Base-by-base conservation (phyloP, 768 basidiomycete species). In the Tylopilus rubrobrunneus region DNA sequence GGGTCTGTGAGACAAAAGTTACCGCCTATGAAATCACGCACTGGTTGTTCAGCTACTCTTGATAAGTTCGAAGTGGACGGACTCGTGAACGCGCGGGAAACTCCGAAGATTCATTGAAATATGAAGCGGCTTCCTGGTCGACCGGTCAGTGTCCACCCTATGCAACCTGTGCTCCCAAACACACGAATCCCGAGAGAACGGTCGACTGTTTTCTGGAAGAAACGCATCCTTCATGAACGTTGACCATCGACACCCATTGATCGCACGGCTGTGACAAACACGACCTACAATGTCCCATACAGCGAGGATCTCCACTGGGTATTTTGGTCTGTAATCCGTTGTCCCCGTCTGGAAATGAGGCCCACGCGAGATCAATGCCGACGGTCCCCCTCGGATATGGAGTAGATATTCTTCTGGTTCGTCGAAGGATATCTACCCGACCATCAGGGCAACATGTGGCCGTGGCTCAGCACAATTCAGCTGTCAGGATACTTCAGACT, bases 81-180 rank as follows among this genome's bases (percentile, higher is more conserved):
- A 71, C 67, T 56, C 65, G 58, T 44, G 69, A 66, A 59, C 33
- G 51, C 51, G 48, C 69, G 69, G 37, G 67, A 71, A 51, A 71
- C 72, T 42, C 77, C 78, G 62, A 77, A 75, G 51, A 73, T 57
- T 69, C 75, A 62, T 81, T 78, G 42, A 77, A 71, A 42, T 72
- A 73, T 53, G 74, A 74, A 51, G 57, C 52, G 42, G 45, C 51
- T 58, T 67, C 56, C 69, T 72, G 62, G 19, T 19, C 19, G 19
- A 19, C 19, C 19, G 19, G 59, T 72, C 51, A 55, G 69, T 49
- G 64, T 69, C 61, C 59, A 67, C 56, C 62, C 67, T 65, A 49
- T 23, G 50, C 45, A 56, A 60, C 48, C 66, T 68, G 53, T 66
- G 73, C 74, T 75, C 75, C 74, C 75, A 79, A 45, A 64, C 57